A percentile compares a stretch with the other conserved stretches of the same genome.
These are phyloP conservation scores for Puccinellia tenuiflora DNA, from an alignment of 176 grass and related monocot species.

Conservation along the genomic window DNA sequence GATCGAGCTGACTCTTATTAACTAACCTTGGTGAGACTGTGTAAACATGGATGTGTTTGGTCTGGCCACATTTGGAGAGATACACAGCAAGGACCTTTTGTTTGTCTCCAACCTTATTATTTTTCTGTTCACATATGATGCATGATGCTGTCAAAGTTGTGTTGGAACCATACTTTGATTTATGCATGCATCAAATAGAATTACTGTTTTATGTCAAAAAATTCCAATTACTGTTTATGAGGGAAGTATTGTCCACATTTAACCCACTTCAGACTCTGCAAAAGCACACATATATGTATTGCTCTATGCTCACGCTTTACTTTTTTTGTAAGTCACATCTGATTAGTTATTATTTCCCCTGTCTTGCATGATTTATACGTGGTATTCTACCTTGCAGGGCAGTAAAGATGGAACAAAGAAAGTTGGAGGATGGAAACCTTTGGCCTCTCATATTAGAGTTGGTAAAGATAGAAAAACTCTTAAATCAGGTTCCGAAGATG, in stretches of 20 bases:
- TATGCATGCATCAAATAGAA: neutral
- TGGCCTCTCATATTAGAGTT: constrained; percentile 49
- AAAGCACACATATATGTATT: neutral
- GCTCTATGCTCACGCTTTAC: neutral
- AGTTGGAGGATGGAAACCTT: constrained; percentile 57
- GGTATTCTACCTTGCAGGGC: constrained; percentile 25
- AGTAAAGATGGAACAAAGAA: constrained; percentile 48
- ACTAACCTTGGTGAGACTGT: neutral
- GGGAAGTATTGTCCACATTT: neutral
- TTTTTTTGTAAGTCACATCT: neutral
- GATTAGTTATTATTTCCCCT: neutral
- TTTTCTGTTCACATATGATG: neutral
- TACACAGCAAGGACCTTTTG: neutral
- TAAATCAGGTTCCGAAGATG: constrained; percentile 24
- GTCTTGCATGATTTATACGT: constrained; percentile 17
- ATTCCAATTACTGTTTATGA: neutral
- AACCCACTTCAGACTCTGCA: neutral
- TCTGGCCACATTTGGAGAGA: neutral
- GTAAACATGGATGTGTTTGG: neutral
- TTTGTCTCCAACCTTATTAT: constrained; percentile 1
- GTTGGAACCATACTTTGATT: constrained; percentile 6
- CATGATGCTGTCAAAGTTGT: neutral
- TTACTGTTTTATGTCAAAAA: neutral
- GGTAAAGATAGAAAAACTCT: constrained; percentile 45
- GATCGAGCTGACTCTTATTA: neutral